Evolutionary conservation across 805 yeast species (phyloP).

Genomic region (Hanseniaspora vineae): DNA sequence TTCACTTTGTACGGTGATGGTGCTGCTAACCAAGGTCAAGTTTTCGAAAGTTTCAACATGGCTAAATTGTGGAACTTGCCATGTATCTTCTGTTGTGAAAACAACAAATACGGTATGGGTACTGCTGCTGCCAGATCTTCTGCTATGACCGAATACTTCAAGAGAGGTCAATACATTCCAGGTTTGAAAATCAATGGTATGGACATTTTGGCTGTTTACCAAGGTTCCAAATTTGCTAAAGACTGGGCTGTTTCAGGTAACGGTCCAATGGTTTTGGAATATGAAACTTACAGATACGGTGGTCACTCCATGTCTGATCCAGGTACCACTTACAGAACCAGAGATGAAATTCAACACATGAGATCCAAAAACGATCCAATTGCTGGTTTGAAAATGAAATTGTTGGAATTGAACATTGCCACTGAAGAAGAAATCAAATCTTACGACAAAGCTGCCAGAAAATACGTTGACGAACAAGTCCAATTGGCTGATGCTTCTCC

Average conservation of each 20-base stretch:
- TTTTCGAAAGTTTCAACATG: constrained; percentile 95
- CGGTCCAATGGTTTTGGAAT: constrained; percentile 93
- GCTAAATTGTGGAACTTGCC: constrained; percentile 98
- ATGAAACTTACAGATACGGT: constrained; percentile 98
- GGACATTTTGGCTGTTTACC: constrained; percentile 92
- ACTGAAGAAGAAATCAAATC: constrained; percentile 90
- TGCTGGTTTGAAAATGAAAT: constrained; percentile 82
- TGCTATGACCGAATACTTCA: constrained; percentile 91
- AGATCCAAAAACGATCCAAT: constrained; percentile 97
- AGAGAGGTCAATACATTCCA: constrained; percentile 99
- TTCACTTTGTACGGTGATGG: constrained; percentile 96
- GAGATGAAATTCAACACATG: constrained; percentile 99
- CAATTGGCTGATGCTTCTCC: constrained; percentile 88
- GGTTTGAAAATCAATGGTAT: constrained; percentile 98
- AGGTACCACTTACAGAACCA: constrained; percentile 99
- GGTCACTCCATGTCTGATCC: constrained; percentile 99
- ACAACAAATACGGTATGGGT: constrained; percentile 99
- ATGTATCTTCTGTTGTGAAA: constrained; percentile 90
- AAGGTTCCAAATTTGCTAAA: constrained; percentile 93
- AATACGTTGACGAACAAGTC: constrained; percentile 87
- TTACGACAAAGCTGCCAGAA: constrained; percentile 93
- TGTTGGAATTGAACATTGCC: constrained; percentile 73
- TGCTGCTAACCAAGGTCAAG: constrained; percentile 99
- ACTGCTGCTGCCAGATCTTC: constrained; percentile 95
- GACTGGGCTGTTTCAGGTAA: constrained; percentile 90